These are phyloP conservation scores for Dicorynia guianensis DNA, from an alignment of 306 rosid genomes.

Conservation along the genomic window DNA sequence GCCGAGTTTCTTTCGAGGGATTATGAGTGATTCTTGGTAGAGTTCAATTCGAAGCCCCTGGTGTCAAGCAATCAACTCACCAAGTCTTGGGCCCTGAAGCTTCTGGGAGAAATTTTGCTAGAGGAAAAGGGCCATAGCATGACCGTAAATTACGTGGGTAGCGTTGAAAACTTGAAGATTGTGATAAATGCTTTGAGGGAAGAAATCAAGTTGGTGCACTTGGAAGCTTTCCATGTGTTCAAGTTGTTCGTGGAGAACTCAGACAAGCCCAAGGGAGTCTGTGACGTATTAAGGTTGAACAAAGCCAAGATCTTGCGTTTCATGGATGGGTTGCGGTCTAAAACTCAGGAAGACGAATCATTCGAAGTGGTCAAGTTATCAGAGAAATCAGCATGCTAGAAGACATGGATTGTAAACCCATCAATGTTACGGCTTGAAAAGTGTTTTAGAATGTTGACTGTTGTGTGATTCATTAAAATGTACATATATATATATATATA, in stretches of 20 bases:
- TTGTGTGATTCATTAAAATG: too few species aligned
- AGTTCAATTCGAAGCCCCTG: neutral
- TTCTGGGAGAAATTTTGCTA: neutral
- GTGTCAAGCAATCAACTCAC: neutral
- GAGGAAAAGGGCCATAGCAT: neutral
- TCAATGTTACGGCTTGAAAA: too few species aligned
- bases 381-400: too few species aligned
- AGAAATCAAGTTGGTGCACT: neutral
- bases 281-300: neutral
- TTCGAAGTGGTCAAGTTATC: too few species aligned
- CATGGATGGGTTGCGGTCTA: too few species aligned
- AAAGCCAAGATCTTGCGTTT: neutral
- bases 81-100: neutral
- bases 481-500: neutral
- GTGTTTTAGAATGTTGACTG: too few species aligned
- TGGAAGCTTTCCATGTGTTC: neutral
- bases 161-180: neutral
- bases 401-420: too few species aligned
- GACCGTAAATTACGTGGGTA: neutral
- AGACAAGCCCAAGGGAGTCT: neutral
- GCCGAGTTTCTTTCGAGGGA: neutral
- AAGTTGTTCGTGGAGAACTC: neutral
- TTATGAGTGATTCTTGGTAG: neutral
- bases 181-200: neutral
- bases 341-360: too few species aligned